These are phyloP conservation scores for Solanum piurae DNA, from an alignment of 257 asterid genomes.

Conservation along the genomic window DNA sequence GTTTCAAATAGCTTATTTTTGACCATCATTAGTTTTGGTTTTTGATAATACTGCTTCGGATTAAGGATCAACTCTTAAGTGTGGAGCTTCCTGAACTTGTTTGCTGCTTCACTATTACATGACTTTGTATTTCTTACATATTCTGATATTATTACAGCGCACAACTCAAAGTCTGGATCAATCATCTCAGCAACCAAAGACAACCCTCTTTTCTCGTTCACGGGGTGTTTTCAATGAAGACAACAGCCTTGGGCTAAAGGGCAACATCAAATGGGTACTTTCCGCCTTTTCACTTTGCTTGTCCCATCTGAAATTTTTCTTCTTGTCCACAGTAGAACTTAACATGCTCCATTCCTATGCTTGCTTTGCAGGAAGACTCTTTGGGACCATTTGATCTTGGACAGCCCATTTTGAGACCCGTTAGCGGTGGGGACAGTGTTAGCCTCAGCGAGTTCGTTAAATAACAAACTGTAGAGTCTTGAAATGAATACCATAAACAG, in stretches of 20 bases:
- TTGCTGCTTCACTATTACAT: background rate
- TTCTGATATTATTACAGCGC: constrained; percentile 5
- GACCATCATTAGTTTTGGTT: background rate
- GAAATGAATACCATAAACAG: background rate
- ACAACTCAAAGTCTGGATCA: constrained; percentile 15
- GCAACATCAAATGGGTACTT: constrained; percentile 28
- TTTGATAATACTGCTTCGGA: background rate
- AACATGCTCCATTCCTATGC: background rate
- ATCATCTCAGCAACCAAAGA: constrained; percentile 20
- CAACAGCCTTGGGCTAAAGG: constrained; percentile 19
- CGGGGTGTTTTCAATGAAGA: constrained; percentile 18
- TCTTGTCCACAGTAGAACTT: background rate
- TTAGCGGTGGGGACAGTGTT: constrained; percentile 13
- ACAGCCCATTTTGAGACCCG: background rate
- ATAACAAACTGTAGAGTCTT: background rate
- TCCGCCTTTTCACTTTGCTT: background rate
- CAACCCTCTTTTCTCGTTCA: constrained; percentile 11
- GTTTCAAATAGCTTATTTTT: background rate
- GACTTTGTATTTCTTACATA: background rate
- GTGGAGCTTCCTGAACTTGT: background rate
- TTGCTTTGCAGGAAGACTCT: constrained; percentile 31
- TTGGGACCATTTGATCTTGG: constrained; percentile 17
- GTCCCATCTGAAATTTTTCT: background rate
- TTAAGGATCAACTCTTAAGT: background rate
- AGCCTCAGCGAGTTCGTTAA: constrained; percentile 8